A percentile compares a stretch with the other conserved stretches of the same genome.
Evolutionary conservation across 148 eudicot species (phyloP).

Genomic region (Silene uniflora): DNA sequence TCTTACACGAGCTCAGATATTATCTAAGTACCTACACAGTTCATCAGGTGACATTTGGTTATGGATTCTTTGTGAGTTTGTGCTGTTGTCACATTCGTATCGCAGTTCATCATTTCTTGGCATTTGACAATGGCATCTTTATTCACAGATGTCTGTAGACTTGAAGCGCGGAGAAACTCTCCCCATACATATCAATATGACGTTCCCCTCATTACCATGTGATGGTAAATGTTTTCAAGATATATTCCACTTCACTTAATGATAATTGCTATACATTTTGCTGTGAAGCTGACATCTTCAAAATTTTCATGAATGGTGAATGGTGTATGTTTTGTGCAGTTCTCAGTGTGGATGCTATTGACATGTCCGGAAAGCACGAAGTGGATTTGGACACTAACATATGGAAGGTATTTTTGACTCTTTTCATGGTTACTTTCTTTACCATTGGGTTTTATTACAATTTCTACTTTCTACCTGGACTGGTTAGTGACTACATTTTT

Average conservation of each 20-base stretch:
- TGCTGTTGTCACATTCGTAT: slow-evolving; percentile 4
- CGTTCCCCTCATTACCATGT: slow-evolving; percentile 94
- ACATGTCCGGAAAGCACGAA: slow-evolving; percentile 99
- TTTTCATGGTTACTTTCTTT: slow-evolving; percentile 3
- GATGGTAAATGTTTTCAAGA: slow-evolving; percentile 51
- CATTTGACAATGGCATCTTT: slow-evolving; percentile 14
- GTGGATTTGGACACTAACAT: slow-evolving; percentile 97
- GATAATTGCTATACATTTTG: background rate
- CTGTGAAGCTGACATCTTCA: background rate
- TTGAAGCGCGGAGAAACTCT: slow-evolving; percentile 97
- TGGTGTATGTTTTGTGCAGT: slow-evolving; percentile 45
- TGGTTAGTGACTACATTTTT: background rate
- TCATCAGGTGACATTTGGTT: slow-evolving; percentile 60
- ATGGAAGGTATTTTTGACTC: slow-evolving; percentile 77
- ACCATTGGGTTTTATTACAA: background rate
- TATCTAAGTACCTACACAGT: slow-evolving; percentile 82
- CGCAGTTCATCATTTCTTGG: background rate
- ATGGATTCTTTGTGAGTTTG: background rate
- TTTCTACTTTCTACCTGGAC: background rate
- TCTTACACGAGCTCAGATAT: slow-evolving; percentile 85
- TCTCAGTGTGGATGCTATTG: slow-evolving; percentile 94
- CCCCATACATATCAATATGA: slow-evolving; percentile 95
- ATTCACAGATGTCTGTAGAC: slow-evolving; percentile 88
- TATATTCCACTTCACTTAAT: background rate
- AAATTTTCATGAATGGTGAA: slow-evolving; percentile 9